Conservation (phyloP, 2,329 filamentous ascomycete species). For the Fusarium sp. region DNA sequence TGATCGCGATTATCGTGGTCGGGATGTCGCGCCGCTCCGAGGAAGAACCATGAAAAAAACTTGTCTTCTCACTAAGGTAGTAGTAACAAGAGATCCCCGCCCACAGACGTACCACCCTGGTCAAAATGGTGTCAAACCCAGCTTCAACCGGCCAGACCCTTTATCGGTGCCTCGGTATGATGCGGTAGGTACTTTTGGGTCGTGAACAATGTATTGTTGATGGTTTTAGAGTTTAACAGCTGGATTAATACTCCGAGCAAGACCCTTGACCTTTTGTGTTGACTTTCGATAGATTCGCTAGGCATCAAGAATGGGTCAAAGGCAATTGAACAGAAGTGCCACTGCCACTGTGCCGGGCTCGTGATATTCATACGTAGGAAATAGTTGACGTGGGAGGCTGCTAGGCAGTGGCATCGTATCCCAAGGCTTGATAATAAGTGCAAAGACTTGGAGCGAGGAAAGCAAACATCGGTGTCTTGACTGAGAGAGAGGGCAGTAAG, state of each 20-base stretch:
- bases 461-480: slow-evolving; percentile 22
- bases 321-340: slow-evolving; percentile 21
- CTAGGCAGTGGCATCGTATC: slow-evolving; percentile 14
- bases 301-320: background rate
- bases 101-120: slow-evolving; percentile 18
- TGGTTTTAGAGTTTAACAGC: slow-evolving; percentile 9
- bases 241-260: slow-evolving; percentile 11
- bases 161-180: slow-evolving; percentile 7
- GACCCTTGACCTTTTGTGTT: slow-evolving; percentile 11
- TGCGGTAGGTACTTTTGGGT: background rate
- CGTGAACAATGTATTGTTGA: background rate
- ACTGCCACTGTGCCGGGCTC: slow-evolving; percentile 11
- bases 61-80: background rate
- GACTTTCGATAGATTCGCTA: background rate
- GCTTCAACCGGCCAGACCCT: slow-evolving; percentile 7
- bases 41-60: slow-evolving; percentile 14
- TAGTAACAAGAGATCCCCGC: background rate
- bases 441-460: slow-evolving; percentile 7
- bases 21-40: slow-evolving; percentile 14
- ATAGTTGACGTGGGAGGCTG: slow-evolving; percentile 34
- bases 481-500: background rate
- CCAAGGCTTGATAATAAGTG: slow-evolving; percentile 20
- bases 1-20: background rate
- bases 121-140: slow-evolving; percentile 16
- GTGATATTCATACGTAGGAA: slow-evolving; percentile 18